Evolutionary conservation across 805 yeast species (phyloP), one percentile per base, ranked within the genome.

Genomic region (Candida hispaniensis): DNA sequence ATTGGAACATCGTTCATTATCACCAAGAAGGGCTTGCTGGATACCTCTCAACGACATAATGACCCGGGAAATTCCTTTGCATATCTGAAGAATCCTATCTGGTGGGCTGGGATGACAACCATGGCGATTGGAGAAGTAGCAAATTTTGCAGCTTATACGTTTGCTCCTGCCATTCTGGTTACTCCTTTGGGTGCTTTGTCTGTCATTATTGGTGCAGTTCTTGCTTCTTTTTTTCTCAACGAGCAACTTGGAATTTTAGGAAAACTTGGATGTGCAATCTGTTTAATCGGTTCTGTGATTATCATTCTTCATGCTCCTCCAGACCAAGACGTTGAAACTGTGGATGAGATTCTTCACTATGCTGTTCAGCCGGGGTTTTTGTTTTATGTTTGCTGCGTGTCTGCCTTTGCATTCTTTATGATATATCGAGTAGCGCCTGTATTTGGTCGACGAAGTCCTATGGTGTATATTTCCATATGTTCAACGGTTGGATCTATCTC

Each of bases 71-170:
- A 79, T 41, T 83, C 85, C n/a, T 73, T 66, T 51, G 74, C 78
- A 48, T 83, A 83, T 52, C 60, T 83, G 44, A 73, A 69, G 45
- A 82, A 79, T 54, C 94, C 95, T 8, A 70, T 81, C 22, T 83
- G 95, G 95, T 80, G 93, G 81, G 80, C 88, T 1, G 95, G 95
- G 8, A 85, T 85, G 68, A 50, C 74, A 18, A 74, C 93, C 30
- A 61, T 83, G 95, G 93, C 91, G 2, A 59, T 83, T 14, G 95
- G 95, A 5, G 95, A 83, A 52, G 59, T 83, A 24, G 94, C 94
- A 40, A 83, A 83, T 53, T 83, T 83, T 53, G 94, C 94, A 3
- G 95, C 95, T 0, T 83, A 83, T 53, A 83, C 94, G 2, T 83
- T 83, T 66, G 95, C 95, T 0, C 94, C 95, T 3, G 93, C 94